Base-by-base conservation (phyloP, 305 asterid genomes). In the Ilex paraguariensis region DNA sequence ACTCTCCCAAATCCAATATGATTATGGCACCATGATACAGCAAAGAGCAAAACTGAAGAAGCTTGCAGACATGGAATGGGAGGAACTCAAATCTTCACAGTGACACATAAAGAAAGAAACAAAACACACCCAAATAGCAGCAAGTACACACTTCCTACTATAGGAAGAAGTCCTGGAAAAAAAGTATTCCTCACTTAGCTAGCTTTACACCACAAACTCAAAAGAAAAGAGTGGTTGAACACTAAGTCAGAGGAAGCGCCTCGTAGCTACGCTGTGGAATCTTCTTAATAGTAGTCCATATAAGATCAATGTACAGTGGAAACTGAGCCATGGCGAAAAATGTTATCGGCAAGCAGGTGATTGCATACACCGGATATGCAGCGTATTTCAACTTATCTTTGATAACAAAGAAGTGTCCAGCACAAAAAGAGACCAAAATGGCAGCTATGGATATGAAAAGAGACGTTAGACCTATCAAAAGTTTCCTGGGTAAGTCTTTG, bases 301-400 rank as follows among this genome's bases (percentile, higher is more conserved):
- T 15, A 16, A 77, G 76, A 64, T 73, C 79, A 31, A 70, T 50
- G 58, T 63, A 54, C 10, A 63, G 48, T 2, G 53, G 60, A 40
- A 63, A 54, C 48, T 63, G 60, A 3, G 67, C 52, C 2, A 28
- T 12, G 28, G 67, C 60, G 30, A 63, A 63, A 13, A 63, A n/a
- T 28, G 82, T 77, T 10, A 77, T 72, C 21, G 79, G 79, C 74
- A 77, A 55, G 65, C 76, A 73, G 14, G 67, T 64, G 2, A 70
- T 5, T 3, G 70, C 79, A 8, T 77, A 77, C 59, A 73, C 61
- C 5, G 70, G 67, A 11, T 66, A 61, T 0, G 70, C 79, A 0
- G 66, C 66, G 53, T 52, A 53, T 30, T 53, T 39, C 53, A 63
- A 10, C 44, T 54, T 21, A n/a, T 63, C 67, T 54, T 40, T 54